Conservation (phyloP, 306 rosid species). For the Acmispon strigosus region DNA sequence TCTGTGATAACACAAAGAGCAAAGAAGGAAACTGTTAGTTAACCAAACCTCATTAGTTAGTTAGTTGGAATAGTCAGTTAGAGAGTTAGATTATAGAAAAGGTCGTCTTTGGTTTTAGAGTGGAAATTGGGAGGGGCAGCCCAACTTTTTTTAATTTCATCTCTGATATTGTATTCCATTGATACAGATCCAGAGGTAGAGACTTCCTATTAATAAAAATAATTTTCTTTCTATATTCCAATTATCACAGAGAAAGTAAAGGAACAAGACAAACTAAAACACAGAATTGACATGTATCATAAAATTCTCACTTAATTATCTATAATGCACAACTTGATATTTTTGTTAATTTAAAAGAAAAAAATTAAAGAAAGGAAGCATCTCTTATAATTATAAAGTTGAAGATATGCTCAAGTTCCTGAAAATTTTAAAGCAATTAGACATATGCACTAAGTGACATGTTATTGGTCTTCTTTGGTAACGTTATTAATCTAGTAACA, state of each 20-base stretch:
- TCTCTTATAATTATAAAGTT: background rate
- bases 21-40: background rate
- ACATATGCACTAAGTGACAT: background rate
- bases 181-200: background rate
- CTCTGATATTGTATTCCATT: background rate
- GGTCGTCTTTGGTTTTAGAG: background rate
- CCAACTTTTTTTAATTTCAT: background rate
- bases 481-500: background rate
- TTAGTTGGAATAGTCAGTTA: background rate
- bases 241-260: background rate
- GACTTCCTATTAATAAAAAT: background rate
- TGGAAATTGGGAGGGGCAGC: background rate
- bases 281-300: background rate
- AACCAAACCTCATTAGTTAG: background rate
- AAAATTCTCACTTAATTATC: background rate
- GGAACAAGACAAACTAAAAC: constrained; percentile 1
- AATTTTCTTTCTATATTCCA: background rate
- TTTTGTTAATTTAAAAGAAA: background rate
- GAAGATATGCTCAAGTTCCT: background rate
- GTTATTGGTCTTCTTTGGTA: background rate
- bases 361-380: background rate
- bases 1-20: constrained; percentile 46
- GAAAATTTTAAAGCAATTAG: background rate
- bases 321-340: background rate
- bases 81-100: background rate